These are phyloP conservation scores for Cyberlindnera xishuangbannaensis DNA, from an alignment of 805 yeast species.

Conservation along the genomic window DNA sequence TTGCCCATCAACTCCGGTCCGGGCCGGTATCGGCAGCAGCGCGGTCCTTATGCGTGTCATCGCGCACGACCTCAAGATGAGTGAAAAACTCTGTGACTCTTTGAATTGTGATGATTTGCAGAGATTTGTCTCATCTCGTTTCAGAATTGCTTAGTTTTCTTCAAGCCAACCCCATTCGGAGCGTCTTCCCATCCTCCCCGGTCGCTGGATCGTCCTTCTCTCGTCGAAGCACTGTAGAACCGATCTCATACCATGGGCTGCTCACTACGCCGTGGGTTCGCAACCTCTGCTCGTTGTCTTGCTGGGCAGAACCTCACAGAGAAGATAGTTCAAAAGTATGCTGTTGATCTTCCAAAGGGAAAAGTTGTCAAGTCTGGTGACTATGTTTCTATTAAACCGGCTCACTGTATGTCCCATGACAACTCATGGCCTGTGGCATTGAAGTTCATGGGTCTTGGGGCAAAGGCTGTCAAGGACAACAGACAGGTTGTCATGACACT, in stretches of 20 bases:
- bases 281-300: constrained; percentile 11
- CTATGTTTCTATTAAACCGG: constrained; percentile 90
- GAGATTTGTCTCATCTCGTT: too few species aligned
- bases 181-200: too few species aligned
- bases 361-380: constrained; percentile 85
- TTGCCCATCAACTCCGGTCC: constrained; percentile 4
- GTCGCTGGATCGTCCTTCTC: too few species aligned
- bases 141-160: too few species aligned
- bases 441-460: constrained; percentile 93
- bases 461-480: constrained; percentile 72
- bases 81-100: constrained; percentile 1
- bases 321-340: constrained; percentile 89
- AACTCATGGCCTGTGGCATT: constrained; percentile 99
- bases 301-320: constrained; percentile 81
- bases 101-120: too few species aligned
- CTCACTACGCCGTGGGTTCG: constrained; percentile 18
- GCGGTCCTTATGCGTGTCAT: too few species aligned
- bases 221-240: too few species aligned
- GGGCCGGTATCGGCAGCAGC: constrained; percentile 7
- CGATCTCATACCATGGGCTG: too few species aligned
- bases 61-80: constrained; percentile 1
- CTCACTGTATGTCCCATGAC: constrained; percentile 99
- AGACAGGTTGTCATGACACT: constrained; percentile 92
- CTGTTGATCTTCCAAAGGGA: constrained; percentile 74
- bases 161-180: too few species aligned